Evolutionary conservation across 2,329 filamentous ascomycete genomes (phyloP), one percentile per base, ranked within the genome.

Genomic region (Epichloe uncinata): DNA sequence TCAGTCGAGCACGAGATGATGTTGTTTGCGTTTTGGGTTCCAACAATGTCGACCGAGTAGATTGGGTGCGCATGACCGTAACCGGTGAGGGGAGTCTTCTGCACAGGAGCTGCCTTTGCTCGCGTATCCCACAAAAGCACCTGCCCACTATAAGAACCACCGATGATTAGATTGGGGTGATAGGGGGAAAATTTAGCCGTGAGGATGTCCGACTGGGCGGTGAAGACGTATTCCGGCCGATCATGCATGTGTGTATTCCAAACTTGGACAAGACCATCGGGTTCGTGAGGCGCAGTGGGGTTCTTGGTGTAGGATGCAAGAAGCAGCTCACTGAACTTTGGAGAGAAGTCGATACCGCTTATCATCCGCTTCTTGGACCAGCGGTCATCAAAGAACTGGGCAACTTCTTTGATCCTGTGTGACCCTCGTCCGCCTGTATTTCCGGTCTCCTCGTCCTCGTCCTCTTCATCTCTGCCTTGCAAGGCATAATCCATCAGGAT

Each of bases 291-390:
- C 16, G 93, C 90, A 7, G 91, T 87, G 5, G 91, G 88, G 63
- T 96, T 96, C 70, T 97, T 98, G 50, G 93, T 98, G 67, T 98
- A 97, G 4, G 93, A 87, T 33, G 93, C 90, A 45, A 97, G 80
- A 44, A 98, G 74, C 36, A 98, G 78, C 68, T 98, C 93, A 26
- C 87, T 87, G 61, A 93, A 95, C 73, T 95, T 95, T 49, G 88
- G 86, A 42, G 91, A 97, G 68, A 96, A 98, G 69, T 91, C 87
- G 58, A 98, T 82, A 60, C 89, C 86, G 64, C 87, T 96, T 63
- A 98, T 85, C 85, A 96, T 96, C 56, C 90, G 84, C 71, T 96
- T 95, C 73, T 94, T 95, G 62, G 88, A 95, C 86, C 91, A 96
- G 63, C 89, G 79, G 53, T 95, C 86, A 61, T 96, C 90, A 68